Conservation (phyloP, 768 basidiomycete species). For the Agrocybe praecox region DNA sequence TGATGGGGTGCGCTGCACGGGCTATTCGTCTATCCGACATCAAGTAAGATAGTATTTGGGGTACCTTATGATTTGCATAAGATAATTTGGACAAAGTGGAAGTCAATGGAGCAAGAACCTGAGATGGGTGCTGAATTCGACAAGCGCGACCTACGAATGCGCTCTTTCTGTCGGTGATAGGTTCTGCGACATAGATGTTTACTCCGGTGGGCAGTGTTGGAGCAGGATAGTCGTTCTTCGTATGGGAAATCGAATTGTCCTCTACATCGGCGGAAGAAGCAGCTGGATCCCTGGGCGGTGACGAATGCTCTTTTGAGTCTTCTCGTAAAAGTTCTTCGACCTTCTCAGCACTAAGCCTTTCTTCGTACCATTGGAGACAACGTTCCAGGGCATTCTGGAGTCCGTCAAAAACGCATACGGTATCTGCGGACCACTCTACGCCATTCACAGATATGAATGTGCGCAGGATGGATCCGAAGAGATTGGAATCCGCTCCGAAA, state of each 20-base stretch:
- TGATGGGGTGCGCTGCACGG: slow-evolving; percentile 76
- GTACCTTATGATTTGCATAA: slow-evolving; percentile 50
- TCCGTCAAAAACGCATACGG: slow-evolving; percentile 87
- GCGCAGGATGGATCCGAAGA: slow-evolving; percentile 78
- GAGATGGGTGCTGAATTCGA: slow-evolving; percentile 71
- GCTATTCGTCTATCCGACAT: slow-evolving; percentile 74
- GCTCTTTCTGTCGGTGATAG: slow-evolving; percentile 86
- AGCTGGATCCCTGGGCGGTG: background rate
- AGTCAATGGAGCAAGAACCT: slow-evolving; percentile 46
- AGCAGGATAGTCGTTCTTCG: slow-evolving; percentile 10
- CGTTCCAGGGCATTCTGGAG: slow-evolving; percentile 73
- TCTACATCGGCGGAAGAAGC: slow-evolving; percentile 3
- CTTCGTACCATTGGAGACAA: slow-evolving; percentile 71
- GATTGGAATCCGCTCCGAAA: slow-evolving; percentile 68
- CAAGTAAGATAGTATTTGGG: slow-evolving; percentile 63
- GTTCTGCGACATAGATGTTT: slow-evolving; percentile 70
- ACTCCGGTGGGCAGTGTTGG: slow-evolving; percentile 55
- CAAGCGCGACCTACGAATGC: slow-evolving; percentile 87
- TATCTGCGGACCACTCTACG: slow-evolving; percentile 75
- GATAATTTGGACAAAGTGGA: background rate
- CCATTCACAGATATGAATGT: slow-evolving; percentile 80
- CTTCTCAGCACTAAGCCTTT: slow-evolving; percentile 58
- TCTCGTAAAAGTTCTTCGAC: slow-evolving; percentile 58
- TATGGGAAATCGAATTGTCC: slow-evolving; percentile 5
- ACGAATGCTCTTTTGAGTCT: slow-evolving; percentile 37